Conservation (phyloP, 148 eudicot genomes). For the Hydrangea macrophylla region DNA sequence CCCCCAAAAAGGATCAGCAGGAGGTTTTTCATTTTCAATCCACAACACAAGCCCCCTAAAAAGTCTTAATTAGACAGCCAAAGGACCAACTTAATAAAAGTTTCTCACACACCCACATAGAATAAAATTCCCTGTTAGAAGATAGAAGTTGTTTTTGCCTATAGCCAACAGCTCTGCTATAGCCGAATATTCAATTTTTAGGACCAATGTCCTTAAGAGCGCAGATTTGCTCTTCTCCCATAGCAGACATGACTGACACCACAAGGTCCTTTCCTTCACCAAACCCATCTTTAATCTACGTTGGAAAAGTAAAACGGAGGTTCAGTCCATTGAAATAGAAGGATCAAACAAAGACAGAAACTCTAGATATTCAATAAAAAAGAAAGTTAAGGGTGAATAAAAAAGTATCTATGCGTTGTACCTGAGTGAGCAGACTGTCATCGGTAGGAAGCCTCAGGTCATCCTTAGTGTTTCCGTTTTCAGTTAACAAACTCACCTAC, state of each 20-base stretch:
- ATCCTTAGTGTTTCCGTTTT: conserved; percentile 28
- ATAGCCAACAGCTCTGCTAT: background rate
- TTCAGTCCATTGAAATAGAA: background rate
- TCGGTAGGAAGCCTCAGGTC: conserved; percentile 30
- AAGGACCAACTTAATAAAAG: background rate
- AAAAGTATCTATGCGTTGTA: background rate
- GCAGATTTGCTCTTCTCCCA: conserved; percentile 34
- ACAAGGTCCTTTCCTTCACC: conserved; percentile 30
- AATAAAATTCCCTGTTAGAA: background rate
- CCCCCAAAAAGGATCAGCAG: background rate
- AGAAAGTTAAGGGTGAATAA: background rate
- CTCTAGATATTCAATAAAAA: background rate
- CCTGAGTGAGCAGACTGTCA: conserved; percentile 25
- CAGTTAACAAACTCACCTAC: conserved; percentile 25
- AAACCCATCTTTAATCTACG: conserved; percentile 23
- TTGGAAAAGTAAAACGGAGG: background rate
- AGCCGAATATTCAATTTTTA: background rate
- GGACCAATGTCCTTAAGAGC: conserved; percentile 32
- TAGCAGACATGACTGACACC: conserved; percentile 29
- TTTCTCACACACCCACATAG: conserved; percentile 5
- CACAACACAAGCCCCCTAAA: background rate
- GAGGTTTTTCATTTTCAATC: background rate
- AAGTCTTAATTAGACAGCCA: background rate
- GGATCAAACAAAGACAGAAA: background rate
- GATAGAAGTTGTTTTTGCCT: background rate